Percentiles rank a stretch among this genome's conserved stretches.
phyloP scores from a whole-genome alignment of 2,329 filamentous ascomycete species.

The Aureobasidium sp. region DNA sequence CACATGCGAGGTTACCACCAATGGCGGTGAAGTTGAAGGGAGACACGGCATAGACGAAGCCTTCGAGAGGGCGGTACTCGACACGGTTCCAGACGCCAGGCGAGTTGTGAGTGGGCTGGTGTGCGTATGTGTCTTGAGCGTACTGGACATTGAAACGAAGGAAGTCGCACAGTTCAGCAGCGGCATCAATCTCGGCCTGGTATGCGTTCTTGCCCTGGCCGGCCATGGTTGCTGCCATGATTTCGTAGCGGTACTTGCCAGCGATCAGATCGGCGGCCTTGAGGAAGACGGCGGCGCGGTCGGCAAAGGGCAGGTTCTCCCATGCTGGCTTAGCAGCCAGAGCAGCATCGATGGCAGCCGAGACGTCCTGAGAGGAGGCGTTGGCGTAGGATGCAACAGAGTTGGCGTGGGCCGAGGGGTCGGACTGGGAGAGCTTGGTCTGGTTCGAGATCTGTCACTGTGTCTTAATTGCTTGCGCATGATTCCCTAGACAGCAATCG shows the following conservation, averaged over 20 bases:
- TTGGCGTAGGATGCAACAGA: slow-evolving; percentile 79
- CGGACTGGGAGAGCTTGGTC: slow-evolving; percentile 69
- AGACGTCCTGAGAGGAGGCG: slow-evolving; percentile 69
- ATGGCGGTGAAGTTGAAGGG: slow-evolving; percentile 99
- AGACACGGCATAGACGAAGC: slow-evolving; percentile 89
- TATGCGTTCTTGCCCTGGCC: slow-evolving; percentile 98
- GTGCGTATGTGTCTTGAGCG: slow-evolving; percentile 80
- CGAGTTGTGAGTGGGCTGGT: slow-evolving; percentile 79
- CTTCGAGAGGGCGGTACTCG: slow-evolving; percentile 84
- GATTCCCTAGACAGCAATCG: too few species aligned
- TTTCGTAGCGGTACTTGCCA: slow-evolving; percentile 89
- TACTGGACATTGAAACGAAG: slow-evolving; percentile 91
- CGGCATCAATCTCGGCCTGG: slow-evolving; percentile 98
- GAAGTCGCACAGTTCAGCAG: slow-evolving; percentile 88
- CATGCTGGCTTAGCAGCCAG: slow-evolving; percentile 79
- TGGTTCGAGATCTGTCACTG: slow-evolving; percentile 27
- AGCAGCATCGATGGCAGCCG: slow-evolving; percentile 72
- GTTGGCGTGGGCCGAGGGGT: slow-evolving; percentile 73
- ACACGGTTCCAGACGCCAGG: slow-evolving; percentile 85
- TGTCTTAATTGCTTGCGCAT: neutral
- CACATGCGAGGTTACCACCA: slow-evolving; percentile 74
- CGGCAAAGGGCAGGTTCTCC: slow-evolving; percentile 80
- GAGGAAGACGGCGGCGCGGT: slow-evolving; percentile 87
- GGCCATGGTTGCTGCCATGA: slow-evolving; percentile 93
- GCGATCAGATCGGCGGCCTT: slow-evolving; percentile 90